Conservation (phyloP, 768 basidiomycete species). For the Leccinum subgranulosum region DNA sequence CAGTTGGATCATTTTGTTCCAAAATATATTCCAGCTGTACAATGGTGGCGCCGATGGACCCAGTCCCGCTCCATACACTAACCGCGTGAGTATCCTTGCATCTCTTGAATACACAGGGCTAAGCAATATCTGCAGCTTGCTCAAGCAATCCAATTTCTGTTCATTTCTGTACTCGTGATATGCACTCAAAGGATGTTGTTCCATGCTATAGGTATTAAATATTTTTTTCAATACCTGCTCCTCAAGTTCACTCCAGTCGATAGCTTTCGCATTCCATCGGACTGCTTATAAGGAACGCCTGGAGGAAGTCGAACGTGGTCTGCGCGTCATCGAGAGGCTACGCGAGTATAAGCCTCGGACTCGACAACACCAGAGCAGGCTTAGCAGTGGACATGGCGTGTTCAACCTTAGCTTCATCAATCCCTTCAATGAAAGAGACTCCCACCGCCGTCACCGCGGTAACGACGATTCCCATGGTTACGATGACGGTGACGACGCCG, state of each 20-base stretch:
- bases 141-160: slow-evolving; percentile 67
- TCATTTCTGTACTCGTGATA: slow-evolving; percentile 67
- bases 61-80: slow-evolving; percentile 62
- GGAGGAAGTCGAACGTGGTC: slow-evolving; percentile 48
- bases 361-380: slow-evolving; percentile 30
- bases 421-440: slow-evolving; percentile 45
- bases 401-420: slow-evolving; percentile 32
- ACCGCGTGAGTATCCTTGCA: slow-evolving; percentile 39
- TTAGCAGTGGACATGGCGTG: slow-evolving; percentile 42
- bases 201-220: slow-evolving; percentile 51
- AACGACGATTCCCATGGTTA: slow-evolving; percentile 21
- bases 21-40: slow-evolving; percentile 59
- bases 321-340: slow-evolving; percentile 63
- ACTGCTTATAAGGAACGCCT: slow-evolving; percentile 74
- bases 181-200: slow-evolving; percentile 66
- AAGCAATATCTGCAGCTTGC: slow-evolving; percentile 38
- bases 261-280: slow-evolving; percentile 74
- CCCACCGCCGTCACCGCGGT: slow-evolving; percentile 30
- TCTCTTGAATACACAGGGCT: neutral
- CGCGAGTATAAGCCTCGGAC: slow-evolving; percentile 56
- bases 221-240: neutral
- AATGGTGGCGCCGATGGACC: slow-evolving; percentile 32
- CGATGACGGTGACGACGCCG: slow-evolving; percentile 32
- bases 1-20: slow-evolving; percentile 76
- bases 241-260: neutral